phyloP scores from a whole-genome alignment of 2,329 filamentous ascomycete species.

The Alternaria brassicae region DNA sequence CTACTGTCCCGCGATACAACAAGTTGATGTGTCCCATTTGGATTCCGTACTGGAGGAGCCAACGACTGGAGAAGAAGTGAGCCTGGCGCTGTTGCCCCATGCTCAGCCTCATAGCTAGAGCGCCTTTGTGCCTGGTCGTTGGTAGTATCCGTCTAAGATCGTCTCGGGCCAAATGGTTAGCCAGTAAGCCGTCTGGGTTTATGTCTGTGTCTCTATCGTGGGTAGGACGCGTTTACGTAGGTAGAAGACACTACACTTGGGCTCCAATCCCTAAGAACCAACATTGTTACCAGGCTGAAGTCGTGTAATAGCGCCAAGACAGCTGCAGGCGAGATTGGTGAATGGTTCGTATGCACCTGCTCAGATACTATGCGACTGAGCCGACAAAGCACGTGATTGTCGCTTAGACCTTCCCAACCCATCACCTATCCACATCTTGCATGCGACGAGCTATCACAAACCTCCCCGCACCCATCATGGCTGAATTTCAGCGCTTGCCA shows the following conservation, averaged over 20 bases:
- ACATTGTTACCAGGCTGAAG: background rate
- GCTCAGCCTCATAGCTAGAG: background rate
- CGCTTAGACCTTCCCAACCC: constrained; percentile 11
- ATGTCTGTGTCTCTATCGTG: background rate
- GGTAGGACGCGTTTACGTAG: background rate
- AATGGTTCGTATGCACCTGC: background rate
- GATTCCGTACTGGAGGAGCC: background rate
- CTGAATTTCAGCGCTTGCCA: background rate
- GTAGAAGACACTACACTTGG: background rate
- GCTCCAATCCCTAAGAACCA: background rate
- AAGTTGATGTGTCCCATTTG: background rate
- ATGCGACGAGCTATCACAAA: constrained; percentile 11
- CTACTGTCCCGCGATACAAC: background rate
- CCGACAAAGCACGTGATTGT: constrained; percentile 8
- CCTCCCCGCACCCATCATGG: constrained; percentile 25
- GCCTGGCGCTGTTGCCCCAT: background rate
- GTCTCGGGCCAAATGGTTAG: background rate
- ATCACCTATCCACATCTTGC: constrained; percentile 4
- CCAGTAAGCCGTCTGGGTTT: background rate
- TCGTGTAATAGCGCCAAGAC: background rate
- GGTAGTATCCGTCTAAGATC: background rate
- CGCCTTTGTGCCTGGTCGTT: background rate
- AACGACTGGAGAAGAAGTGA: background rate
- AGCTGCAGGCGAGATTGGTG: background rate
- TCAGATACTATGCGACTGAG: background rate